phyloP scores from a whole-genome alignment of 176 grass and related monocot species.

The Ensete ventricosum region DNA sequence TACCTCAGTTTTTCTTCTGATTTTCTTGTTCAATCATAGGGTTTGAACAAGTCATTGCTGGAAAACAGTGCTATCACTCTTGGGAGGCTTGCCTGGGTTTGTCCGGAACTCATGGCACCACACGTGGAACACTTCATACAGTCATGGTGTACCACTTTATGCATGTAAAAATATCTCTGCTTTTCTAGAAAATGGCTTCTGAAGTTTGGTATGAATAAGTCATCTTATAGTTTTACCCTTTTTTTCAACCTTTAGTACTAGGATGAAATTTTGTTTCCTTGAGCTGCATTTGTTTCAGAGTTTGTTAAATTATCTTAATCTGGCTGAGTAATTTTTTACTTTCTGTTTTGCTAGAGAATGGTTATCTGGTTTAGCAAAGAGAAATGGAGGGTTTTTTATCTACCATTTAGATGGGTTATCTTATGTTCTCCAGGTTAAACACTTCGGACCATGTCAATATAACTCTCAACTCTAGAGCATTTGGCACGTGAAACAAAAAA shows the following conservation, averaged over 20 bases:
- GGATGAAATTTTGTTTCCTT: no score
- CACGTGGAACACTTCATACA: constrained; percentile 95
- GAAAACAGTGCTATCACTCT: constrained; percentile 97
- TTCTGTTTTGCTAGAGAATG: no score
- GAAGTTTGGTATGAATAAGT: neutral
- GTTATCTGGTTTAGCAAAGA: no score
- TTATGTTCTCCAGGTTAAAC: no score
- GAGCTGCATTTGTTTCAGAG: no score
- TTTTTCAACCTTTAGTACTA: neutral
- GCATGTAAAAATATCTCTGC: constrained; percentile 46
- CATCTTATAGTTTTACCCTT: neutral
- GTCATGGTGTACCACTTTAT: constrained; percentile 75
- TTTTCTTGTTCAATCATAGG: constrained; percentile 26
- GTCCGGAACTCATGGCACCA: constrained; percentile 78
- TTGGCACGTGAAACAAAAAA: no score
- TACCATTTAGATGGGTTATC: no score
- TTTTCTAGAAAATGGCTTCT: constrained; percentile 2
- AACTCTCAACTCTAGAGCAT: no score
- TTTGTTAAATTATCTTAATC: no score
- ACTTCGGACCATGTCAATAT: no score
- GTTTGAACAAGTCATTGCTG: constrained; percentile 75
- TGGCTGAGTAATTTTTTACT: no score
- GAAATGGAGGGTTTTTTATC: no score
- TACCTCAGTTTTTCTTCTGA: constrained; percentile 4
- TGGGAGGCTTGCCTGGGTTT: constrained; percentile 93